Evolutionary conservation across 164 flowering plant species (phyloP), one percentile per base, ranked within the genome.

Genomic region (Dillenia suffruticosa): DNA sequence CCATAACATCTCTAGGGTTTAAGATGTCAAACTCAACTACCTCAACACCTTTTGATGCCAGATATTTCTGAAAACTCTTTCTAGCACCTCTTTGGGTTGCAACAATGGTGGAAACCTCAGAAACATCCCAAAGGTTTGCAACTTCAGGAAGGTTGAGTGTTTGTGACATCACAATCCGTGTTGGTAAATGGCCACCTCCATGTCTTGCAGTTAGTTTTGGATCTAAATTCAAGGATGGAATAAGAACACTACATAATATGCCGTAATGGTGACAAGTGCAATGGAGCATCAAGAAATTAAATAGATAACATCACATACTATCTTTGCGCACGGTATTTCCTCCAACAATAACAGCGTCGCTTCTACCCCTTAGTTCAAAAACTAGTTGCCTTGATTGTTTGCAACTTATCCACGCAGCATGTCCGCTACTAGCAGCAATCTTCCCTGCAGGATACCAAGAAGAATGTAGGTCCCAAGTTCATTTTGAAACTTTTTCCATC

Each of bases 321-420:
- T 26, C 40, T 26, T 26, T 26, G 40, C 5, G 40, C 5, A 26
- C 40, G 2, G 40, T 26, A 26, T 26, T 26, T 26, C 40, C 40
- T 26, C 40, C 40, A 26, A 26, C 40, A 26, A 26, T 26, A 4
- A 26, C 40, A 26, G 5, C 40, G 2, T 26, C 40, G 2, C 40
- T 26, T 26, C 40, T 26, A 26, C 40, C 40, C 40, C 40, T 26
- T 26, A 26, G 40, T 66, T 88, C 93, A 74, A 86, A 79, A 48
- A 94, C 99, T 56, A 81, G 86, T 55, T 59, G 54, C 68, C 99
- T 86, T 49, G 99, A 94, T 59, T 51, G 56, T 65, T 80, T 85
- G 79, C 96, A 82, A 74, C 97, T 94, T 73, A 94, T 89, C 99
- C 99, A 94, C 52, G 89, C 79, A 46, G 97, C 95, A 80, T 91